A percentile compares a stretch with the other conserved stretches of the same genome.
Conservation (phyloP, 176 grass and related monocot species). For the Oryza australiensis region DNA sequence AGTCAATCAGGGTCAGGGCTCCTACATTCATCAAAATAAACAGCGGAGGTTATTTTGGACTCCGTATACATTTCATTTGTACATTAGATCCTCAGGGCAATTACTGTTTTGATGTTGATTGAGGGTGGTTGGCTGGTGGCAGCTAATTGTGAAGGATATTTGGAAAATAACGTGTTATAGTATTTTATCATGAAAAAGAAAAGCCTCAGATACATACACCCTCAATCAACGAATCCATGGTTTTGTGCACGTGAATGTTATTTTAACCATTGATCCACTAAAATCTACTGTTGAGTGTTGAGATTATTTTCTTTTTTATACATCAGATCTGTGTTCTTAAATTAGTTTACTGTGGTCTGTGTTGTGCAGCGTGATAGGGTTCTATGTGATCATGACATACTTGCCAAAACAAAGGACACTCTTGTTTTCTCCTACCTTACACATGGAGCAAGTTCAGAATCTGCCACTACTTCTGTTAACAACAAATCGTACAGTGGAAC, state of each 20-base stretch:
- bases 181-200: constrained; percentile 10
- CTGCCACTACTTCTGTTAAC: constrained; percentile 96
- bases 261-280: background rate
- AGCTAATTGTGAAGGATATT: background rate
- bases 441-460: constrained; percentile 84
- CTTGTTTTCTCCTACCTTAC: constrained; percentile 70
- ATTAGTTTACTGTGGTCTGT: constrained; percentile 12
- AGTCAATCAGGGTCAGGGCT: background rate
- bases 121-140: background rate
- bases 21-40: background rate
- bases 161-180: background rate
- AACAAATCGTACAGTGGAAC: constrained; percentile 88
- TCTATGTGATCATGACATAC: constrained; percentile 87
- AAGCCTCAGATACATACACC: background rate
- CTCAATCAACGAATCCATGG: background rate
- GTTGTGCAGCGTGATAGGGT: constrained; percentile 77
- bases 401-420: constrained; percentile 74
- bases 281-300: background rate
- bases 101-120: background rate
- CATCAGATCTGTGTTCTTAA: constrained; percentile 13
- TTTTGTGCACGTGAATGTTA: constrained; percentile 12
- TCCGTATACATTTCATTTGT: background rate
- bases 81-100: background rate
- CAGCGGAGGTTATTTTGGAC: background rate
- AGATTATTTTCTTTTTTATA: constrained; percentile 8